Percentiles rank a stretch among this genome's conserved stretches.
phyloP scores from a whole-genome alignment of 352 stramenopile genomes.

The Pythium aquatile region DNA sequence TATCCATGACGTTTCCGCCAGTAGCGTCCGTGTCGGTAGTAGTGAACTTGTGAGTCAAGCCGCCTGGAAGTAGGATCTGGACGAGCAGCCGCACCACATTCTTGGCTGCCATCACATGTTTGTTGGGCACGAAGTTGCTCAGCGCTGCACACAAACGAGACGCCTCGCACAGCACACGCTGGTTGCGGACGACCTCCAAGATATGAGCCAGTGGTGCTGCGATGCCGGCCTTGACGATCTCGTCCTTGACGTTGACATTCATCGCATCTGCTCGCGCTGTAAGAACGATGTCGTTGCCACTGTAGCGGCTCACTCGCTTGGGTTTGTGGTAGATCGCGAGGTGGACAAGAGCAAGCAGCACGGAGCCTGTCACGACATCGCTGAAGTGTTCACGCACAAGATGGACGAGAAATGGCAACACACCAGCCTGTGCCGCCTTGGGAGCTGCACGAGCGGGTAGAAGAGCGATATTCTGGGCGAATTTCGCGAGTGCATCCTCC shows the following conservation, averaged over 20 bases:
- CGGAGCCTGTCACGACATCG: constrained; percentile 60
- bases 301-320: constrained; percentile 21
- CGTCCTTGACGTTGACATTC: constrained; percentile 42
- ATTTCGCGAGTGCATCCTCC: constrained; percentile 64
- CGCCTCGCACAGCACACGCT: constrained; percentile 55
- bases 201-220: constrained; percentile 49
- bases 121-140: constrained; percentile 51
- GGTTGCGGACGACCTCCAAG: constrained; percentile 45
- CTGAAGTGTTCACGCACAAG: constrained; percentile 53
- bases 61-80: constrained; percentile 34
- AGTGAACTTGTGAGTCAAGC: neutral
- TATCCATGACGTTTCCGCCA: constrained; percentile 23
- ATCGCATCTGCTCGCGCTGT: constrained; percentile 6
- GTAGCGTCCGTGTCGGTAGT: constrained; percentile 8
- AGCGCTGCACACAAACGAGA: constrained; percentile 57
- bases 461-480: constrained; percentile 69
- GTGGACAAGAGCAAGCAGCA: constrained; percentile 65
- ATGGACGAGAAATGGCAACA: constrained; percentile 62
- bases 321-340: constrained; percentile 57
- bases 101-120: constrained; percentile 65
- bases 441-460: constrained; percentile 45
- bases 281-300: neutral
- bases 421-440: constrained; percentile 47
- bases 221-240: constrained; percentile 59
- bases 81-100: constrained; percentile 51